Evolutionary conservation across 129 eudicot genomes (phyloP), one percentile per base, ranked within the genome.

Genomic region (Scalesia atractyloides): DNA sequence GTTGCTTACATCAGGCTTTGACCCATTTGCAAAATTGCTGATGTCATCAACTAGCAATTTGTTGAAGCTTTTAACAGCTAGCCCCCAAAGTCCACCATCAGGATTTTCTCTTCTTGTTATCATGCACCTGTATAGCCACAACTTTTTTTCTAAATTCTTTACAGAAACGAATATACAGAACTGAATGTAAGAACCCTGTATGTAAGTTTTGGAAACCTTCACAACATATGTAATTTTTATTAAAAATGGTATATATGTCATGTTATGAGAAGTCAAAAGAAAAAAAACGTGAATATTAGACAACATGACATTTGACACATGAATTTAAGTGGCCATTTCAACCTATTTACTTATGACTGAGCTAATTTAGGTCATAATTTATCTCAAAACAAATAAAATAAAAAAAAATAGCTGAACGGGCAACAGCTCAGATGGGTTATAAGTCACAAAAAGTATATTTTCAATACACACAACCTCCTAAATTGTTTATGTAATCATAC

Each of bases 61-160:
- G 74, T 91, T 92, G 81, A 95, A 88, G 71, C 99, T 96, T 74
- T 88, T 91, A 78, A 95, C 91, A 56, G 99, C 97, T 73, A 89
- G 58, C 81, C 95, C 89, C 99, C 99, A 95, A 61, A 95, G 94
- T 80, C 84, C 78, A 48, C 96, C 96, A 57, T 88, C 99, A 73
- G 97, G 97, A 66, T 76, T 86, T 72, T 91, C 97, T 77, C 99
- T 86, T 88, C 99, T 88, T 76, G 94, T 95, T 76, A 85, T 91
- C 99, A 90, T 95, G 83, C 97, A 95, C 82, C 99, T 95, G 82
- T 22, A 88, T 22, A 88, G 41, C 58, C 56, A 72, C 7, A 46
- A 73, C 70, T 52, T 39, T 49, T 54, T n/a, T 34, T n/a, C 30
- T 60, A 14, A 71, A 71, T 15, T 41, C 3, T 36, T 5, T 26